Evolutionary conservation across 139 green algal genomes (phyloP).

Genomic region (Bryopsis sp.): DNA sequence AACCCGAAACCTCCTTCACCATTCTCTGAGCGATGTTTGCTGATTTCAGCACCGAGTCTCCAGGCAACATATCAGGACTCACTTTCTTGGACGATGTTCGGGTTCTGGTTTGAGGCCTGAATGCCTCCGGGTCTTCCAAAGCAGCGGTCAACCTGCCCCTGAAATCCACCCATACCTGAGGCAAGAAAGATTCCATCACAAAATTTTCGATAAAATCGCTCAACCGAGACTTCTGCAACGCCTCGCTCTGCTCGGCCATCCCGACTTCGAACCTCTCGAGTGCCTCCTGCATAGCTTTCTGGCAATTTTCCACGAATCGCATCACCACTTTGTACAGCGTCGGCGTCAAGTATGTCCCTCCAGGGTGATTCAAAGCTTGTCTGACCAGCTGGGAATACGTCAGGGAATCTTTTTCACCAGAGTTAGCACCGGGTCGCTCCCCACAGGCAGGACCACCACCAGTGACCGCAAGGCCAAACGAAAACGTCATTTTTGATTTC

Average conservation of each 20-base stretch:
- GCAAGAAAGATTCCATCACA: conserved; percentile 4
- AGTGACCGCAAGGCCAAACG: too few species aligned
- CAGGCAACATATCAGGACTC: neutral
- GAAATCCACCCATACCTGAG: conserved; percentile 11
- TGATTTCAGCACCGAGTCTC: neutral
- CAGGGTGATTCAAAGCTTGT: neutral
- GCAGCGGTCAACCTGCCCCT: neutral
- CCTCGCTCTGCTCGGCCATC: too few species aligned
- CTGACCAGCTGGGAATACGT: neutral
- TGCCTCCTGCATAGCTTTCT: too few species aligned
- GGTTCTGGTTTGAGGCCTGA: conserved; percentile 8
- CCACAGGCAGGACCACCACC: too few species aligned
- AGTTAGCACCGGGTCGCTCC: neutral
- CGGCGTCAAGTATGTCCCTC: conserved; percentile 2
- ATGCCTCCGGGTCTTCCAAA: conserved; percentile 6
- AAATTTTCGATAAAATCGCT: conserved; percentile 1
- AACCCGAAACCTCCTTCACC: neutral
- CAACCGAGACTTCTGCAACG: too few species aligned
- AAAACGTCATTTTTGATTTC: neutral
- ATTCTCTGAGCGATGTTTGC: neutral
- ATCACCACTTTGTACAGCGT: neutral
- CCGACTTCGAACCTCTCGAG: too few species aligned
- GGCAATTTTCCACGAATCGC: too few species aligned
- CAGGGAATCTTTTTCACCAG: neutral
- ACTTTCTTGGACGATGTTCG: neutral